Evolutionary conservation across 352 stramenopile species (phyloP).

Genomic region (Globisporangium radiosum): DNA sequence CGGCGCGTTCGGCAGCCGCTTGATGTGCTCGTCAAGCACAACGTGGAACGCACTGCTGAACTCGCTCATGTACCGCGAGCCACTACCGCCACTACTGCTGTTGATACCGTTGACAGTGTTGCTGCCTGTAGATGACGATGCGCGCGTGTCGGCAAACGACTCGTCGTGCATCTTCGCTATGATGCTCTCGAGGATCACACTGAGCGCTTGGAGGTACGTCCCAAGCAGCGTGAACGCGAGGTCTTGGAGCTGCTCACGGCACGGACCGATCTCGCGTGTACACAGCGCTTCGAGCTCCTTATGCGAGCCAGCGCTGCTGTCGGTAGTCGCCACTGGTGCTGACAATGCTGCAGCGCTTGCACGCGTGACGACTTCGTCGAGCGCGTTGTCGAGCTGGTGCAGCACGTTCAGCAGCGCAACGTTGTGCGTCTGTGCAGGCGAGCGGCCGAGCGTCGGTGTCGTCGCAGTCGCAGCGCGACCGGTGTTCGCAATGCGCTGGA

Average conservation of each 20-base stretch:
- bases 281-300: conserved; percentile 37
- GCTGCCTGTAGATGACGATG: neutral
- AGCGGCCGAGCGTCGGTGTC: conserved; percentile 45
- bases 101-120: conserved; percentile 10
- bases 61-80: conserved; percentile 77
- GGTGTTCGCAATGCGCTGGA: conserved; percentile 70
- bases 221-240: conserved; percentile 60
- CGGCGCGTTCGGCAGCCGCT: conserved; percentile 39
- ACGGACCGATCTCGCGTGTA: conserved; percentile 32
- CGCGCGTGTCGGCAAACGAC: conserved; percentile 39
- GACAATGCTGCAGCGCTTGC: conserved; percentile 3
- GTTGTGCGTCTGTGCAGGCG: conserved; percentile 72
- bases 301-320: conserved; percentile 6
- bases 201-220: conserved; percentile 64
- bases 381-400: conserved; percentile 52
- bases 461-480: conserved; percentile 41
- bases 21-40: conserved; percentile 72
- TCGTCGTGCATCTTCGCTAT: conserved; percentile 84
- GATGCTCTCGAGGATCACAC: conserved; percentile 45
- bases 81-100: conserved; percentile 12
- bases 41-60: conserved; percentile 57
- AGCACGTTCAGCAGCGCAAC: conserved; percentile 64
- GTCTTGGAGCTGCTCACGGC: conserved; percentile 40
- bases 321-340: neutral
- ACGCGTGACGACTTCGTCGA: conserved; percentile 54